phyloP scores from a whole-genome alignment of 2,329 filamentous ascomycete genomes.

The Cordyceps fumosorosea region DNA sequence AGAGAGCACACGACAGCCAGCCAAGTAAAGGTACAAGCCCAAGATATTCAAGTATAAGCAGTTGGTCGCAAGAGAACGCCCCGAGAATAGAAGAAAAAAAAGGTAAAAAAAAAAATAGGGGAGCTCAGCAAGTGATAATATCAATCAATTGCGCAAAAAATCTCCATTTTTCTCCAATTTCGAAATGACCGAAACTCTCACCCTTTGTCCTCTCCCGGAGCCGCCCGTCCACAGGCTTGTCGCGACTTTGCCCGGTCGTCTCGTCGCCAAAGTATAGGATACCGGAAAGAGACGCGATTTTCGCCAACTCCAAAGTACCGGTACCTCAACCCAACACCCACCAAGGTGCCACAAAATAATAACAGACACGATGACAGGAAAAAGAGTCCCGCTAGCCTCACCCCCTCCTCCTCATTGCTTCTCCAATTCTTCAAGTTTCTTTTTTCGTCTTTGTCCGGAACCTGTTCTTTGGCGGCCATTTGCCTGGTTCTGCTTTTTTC shows the following conservation, averaged over 20 bases:
- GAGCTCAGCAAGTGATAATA: too few relatives aligned
- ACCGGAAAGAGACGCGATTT: neutral
- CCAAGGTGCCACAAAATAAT: neutral
- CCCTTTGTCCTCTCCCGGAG: conserved; percentile 4
- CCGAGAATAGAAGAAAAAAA: neutral
- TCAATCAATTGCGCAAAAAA: neutral
- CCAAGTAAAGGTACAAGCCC: neutral
- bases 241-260: conserved; percentile 7
- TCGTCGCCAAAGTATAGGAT: neutral
- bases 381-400: neutral
- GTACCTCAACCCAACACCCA: neutral
- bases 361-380: neutral
- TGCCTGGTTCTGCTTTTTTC: neutral
- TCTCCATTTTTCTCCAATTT: conserved; percentile 6
- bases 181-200: neutral
- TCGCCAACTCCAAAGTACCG: neutral
- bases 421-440: neutral
- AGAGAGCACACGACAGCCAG: neutral
- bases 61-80: neutral
- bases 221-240: conserved; percentile 2
- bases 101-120: too few relatives aligned
- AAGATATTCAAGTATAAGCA: neutral
- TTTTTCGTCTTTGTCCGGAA: neutral
- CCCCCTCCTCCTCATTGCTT: neutral
- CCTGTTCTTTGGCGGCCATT: neutral